phyloP scores from a whole-genome alignment of 1,139 yeast genomes.

The Magnusiomyces fungicola region DNA sequence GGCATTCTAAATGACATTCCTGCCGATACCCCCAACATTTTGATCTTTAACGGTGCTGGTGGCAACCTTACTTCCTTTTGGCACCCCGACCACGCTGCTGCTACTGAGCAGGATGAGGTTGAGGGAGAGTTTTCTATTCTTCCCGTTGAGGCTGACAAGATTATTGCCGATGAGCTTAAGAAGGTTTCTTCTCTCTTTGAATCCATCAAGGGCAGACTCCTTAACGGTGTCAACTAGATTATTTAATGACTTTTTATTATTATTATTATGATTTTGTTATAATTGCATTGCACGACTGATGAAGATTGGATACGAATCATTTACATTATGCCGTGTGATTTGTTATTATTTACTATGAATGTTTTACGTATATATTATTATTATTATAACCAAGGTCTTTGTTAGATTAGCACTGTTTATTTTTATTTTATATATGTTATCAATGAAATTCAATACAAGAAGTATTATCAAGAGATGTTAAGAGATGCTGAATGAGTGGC shows the following conservation, averaged over 20 bases:
- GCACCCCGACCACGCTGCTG: constrained; percentile 26
- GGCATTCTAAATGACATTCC: constrained; percentile 65
- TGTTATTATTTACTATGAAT: too few species aligned
- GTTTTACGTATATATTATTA: too few species aligned
- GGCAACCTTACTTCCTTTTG: constrained; percentile 69
- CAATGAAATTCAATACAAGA: too few species aligned
- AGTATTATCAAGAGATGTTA: too few species aligned
- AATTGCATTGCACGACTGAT: too few species aligned
- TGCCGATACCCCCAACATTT: constrained; percentile 75
- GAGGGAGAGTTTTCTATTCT: constrained; percentile 18
- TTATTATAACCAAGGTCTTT: too few species aligned
- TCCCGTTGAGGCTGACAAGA: constrained; percentile 20
- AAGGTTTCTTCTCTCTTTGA: constrained; percentile 20
- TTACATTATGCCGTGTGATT: too few species aligned
- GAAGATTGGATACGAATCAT: too few species aligned
- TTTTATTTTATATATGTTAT: too few species aligned
- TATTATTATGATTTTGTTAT: neutral
- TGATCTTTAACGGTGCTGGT: constrained; percentile 93
- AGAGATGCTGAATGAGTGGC: too few species aligned
- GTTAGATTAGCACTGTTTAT: too few species aligned
- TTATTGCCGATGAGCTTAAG: constrained; percentile 21
- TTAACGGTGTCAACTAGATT: neutral
- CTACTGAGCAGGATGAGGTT: constrained; percentile 15
- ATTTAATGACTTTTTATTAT: neutral
- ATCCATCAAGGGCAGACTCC: constrained; percentile 16